These are phyloP conservation scores for Gymnopilus junonius DNA, from an alignment of 768 basidiomycete genomes.

Conservation along the genomic window DNA sequence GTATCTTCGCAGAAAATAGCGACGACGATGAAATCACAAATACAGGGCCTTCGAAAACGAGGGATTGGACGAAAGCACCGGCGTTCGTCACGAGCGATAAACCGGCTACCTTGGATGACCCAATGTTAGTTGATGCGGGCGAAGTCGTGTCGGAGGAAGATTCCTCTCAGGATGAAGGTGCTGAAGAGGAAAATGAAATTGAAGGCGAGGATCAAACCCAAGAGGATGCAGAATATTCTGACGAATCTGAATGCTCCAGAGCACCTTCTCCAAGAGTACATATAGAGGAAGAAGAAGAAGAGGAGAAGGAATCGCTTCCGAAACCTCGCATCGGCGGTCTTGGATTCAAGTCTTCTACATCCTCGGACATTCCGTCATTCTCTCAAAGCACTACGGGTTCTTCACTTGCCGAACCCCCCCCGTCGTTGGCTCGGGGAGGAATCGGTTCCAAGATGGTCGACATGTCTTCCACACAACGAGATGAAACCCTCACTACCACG, in stretches of 20 bases:
- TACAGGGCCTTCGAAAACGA: slow-evolving; percentile 32
- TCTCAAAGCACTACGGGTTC: slow-evolving; percentile 49
- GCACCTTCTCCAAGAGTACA: slow-evolving; percentile 60
- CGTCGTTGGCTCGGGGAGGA: slow-evolving; percentile 31
- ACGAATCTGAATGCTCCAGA: slow-evolving; percentile 55
- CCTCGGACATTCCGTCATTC: slow-evolving; percentile 30
- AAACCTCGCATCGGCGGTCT: slow-evolving; percentile 47
- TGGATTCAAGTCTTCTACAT: slow-evolving; percentile 16
- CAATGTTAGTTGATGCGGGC: slow-evolving; percentile 42
- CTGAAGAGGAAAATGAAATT: slow-evolving; percentile 39
- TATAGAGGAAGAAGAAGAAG: slow-evolving; percentile 54
- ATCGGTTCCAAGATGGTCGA: slow-evolving; percentile 25
- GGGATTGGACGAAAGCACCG: slow-evolving; percentile 78
- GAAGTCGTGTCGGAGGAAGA: slow-evolving; percentile 31
- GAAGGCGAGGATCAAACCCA: slow-evolving; percentile 41
- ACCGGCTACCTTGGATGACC: slow-evolving; percentile 48
- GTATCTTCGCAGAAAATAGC: slow-evolving; percentile 73
- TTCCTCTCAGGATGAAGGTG: slow-evolving; percentile 41
- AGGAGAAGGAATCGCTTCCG: slow-evolving; percentile 39
- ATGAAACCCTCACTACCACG: slow-evolving; percentile 11
- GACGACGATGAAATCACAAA: slow-evolving; percentile 53
- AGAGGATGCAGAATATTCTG: slow-evolving; percentile 43
- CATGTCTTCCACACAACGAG: slow-evolving; percentile 2
- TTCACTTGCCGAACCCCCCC: slow-evolving; percentile 10
- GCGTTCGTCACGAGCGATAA: slow-evolving; percentile 70